Conservation (phyloP, 106 monocot genomes). For the Dioscorea dumetorum region DNA sequence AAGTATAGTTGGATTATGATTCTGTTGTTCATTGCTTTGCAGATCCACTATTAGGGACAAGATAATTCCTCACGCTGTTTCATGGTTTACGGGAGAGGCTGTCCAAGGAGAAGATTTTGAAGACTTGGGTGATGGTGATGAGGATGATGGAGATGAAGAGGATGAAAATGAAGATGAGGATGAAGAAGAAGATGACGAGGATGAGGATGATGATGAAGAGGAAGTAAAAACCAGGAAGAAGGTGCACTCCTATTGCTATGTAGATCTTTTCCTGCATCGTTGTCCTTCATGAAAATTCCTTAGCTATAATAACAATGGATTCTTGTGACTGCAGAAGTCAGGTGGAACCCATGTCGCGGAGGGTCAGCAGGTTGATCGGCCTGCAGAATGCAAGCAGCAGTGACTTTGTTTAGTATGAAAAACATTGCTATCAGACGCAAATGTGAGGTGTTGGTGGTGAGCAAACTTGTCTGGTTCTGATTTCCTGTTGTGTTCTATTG, state of each 20-base stretch:
- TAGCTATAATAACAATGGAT: too few species aligned
- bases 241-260: slow-evolving; percentile 9
- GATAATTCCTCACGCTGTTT: slow-evolving; percentile 90
- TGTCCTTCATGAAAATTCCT: too few species aligned
- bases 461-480: not conserved
- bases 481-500: too few species aligned
- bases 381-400: slow-evolving; percentile 48
- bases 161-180: slow-evolving; percentile 15
- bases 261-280: not conserved
- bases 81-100: slow-evolving; percentile 94
- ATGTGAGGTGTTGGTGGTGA: not conserved
- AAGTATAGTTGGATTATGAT: not conserved
- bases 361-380: slow-evolving; percentile 28
- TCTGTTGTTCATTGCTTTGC: not conserved
- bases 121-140: slow-evolving; percentile 31
- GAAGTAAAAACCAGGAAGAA: slow-evolving; percentile 21
- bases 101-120: slow-evolving; percentile 42
- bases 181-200: slow-evolving; percentile 36
- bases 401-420: slow-evolving; percentile 1
- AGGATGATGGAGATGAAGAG: slow-evolving; percentile 37
- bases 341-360: slow-evolving; percentile 6
- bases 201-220: slow-evolving; percentile 38
- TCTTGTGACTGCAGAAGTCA: too few species aligned
- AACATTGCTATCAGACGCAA: not conserved
- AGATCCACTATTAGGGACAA: slow-evolving; percentile 87